These are phyloP conservation scores for Prunus persica DNA, from an alignment of 306 rosid species.

Conservation along the genomic window Prunus_persica_NCBIv2 NC_034014.1:5238001-5238500, in stretches of 20 bases:
- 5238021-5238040: too few relatives aligned
- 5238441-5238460: not conserved
- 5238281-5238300: too few relatives aligned
- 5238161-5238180: not conserved
- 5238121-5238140: not conserved
- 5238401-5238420: not conserved
- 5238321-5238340: too few relatives aligned
- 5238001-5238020: too few relatives aligned
- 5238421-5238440: not conserved
- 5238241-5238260: not conserved
- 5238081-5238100: not conserved
- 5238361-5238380: too few relatives aligned
- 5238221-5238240: not conserved
- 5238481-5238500: fast-evolving
- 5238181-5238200: not conserved
- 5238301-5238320: too few relatives aligned
- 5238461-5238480: not conserved
- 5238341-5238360: too few relatives aligned
- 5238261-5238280: too few relatives aligned
- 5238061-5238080: not conserved
- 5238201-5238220: not conserved
- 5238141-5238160: slow-evolving; percentile 14
- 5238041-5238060: too few relatives aligned
- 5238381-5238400: too few relatives aligned
- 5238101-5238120: not conserved